Evolutionary conservation across 2,329 filamentous ascomycete species (phyloP).

Genomic region (Cadophora luteo-olivacea): DNA sequence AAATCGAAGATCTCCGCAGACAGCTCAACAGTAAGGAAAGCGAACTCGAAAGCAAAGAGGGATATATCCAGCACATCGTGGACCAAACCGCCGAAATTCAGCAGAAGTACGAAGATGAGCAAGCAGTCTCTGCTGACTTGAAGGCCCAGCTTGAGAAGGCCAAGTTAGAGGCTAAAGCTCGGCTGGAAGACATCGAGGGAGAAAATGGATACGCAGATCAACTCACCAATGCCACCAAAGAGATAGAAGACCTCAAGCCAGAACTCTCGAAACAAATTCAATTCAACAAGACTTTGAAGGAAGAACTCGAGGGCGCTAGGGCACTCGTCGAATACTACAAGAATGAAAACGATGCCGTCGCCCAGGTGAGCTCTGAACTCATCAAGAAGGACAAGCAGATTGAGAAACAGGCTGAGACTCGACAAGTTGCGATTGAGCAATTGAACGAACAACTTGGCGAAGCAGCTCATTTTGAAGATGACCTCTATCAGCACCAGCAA

Average conservation of each 20-base stretch:
- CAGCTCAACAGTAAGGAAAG: not conserved
- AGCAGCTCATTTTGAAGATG: not conserved
- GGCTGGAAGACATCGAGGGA: not conserved
- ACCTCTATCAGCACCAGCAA: not conserved
- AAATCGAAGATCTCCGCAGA: not conserved
- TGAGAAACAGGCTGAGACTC: too few relatives aligned
- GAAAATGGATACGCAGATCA: not conserved
- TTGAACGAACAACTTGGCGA: not conserved
- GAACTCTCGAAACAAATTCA: not conserved
- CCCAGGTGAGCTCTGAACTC: not conserved
- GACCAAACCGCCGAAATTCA: not conserved
- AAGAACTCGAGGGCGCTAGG: not conserved
- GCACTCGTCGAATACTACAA: not conserved
- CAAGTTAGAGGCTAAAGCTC: not conserved
- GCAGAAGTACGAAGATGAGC: not conserved
- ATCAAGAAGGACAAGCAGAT: not conserved
- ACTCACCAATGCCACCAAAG: too few relatives aligned
- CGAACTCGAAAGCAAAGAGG: not conserved
- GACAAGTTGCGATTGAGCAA: not conserved
- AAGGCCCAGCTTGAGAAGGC: constrained; percentile 1
- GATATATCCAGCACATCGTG: not conserved
- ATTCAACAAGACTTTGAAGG: not conserved
- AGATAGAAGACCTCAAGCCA: not conserved
- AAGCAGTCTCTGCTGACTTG: not conserved
- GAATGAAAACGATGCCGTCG: not conserved